A percentile compares a stretch with the other conserved stretches of the same genome.
Evolutionary conservation across 768 basidiomycete species (phyloP).

Genomic region (Pulveroboletus frians): DNA sequence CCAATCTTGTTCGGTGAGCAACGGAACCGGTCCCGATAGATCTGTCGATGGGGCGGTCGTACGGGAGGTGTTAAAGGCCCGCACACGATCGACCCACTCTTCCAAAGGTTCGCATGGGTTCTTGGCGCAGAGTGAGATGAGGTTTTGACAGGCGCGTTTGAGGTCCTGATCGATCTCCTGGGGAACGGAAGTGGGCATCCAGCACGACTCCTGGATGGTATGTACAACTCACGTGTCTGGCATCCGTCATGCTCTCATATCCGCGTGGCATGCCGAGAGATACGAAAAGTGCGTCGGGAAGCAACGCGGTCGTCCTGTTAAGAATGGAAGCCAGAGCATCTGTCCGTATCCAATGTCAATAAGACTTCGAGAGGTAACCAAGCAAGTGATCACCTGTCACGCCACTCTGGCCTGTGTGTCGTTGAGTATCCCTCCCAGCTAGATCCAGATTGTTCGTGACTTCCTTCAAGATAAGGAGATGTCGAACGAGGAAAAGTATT

Average conservation of each 20-base stretch:
- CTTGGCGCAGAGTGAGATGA: constrained; percentile 61
- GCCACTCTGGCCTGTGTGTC: constrained; percentile 41
- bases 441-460: constrained; percentile 73
- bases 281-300: constrained; percentile 67
- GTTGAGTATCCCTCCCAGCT: constrained; percentile 43
- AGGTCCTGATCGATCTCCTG: constrained; percentile 87
- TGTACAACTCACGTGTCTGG: constrained; percentile 54
- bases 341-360: constrained; percentile 10
- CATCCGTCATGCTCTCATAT: constrained; percentile 61
- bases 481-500: constrained; percentile 82
- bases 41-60: constrained; percentile 14
- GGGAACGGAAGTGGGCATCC: not conserved
- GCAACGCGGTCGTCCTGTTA: constrained; percentile 34
- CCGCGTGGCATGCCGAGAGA: constrained; percentile 61
- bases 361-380: not conserved
- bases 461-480: constrained; percentile 89
- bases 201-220: not conserved
- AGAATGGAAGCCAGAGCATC: constrained; percentile 31
- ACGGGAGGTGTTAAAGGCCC: constrained; percentile 29
- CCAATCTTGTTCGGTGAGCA: constrained; percentile 41
- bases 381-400: constrained; percentile 48
- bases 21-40: constrained; percentile 12
- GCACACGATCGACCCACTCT: constrained; percentile 56
- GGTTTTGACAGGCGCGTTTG: constrained; percentile 77
- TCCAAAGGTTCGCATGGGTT: constrained; percentile 56